These are phyloP conservation scores for Metschnikowia lachancei DNA, from an alignment of 805 yeast species.

Conservation along the genomic window DNA sequence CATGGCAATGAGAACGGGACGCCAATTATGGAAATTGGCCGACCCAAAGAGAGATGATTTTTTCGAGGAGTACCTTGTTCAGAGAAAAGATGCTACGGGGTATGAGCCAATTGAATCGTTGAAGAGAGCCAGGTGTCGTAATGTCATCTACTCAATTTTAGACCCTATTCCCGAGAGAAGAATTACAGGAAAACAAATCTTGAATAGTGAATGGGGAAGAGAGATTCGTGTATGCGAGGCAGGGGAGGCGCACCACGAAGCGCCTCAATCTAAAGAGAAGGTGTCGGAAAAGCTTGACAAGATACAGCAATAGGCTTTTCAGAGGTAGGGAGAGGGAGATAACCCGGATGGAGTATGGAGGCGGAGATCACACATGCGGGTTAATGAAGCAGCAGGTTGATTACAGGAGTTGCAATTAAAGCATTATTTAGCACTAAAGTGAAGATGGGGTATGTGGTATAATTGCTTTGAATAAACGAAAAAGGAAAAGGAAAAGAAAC, in stretches of 20 bases:
- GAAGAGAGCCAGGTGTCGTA: slow-evolving; percentile 84
- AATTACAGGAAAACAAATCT: slow-evolving; percentile 81
- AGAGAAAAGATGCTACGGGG: slow-evolving; percentile 79
- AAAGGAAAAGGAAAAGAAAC: not conserved
- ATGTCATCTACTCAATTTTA: slow-evolving; percentile 87
- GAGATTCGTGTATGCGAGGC: slow-evolving; percentile 79
- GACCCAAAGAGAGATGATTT: slow-evolving; percentile 73
- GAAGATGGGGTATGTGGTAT: too few species aligned
- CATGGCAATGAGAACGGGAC: slow-evolving; percentile 92
- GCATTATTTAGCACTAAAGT: too few species aligned
- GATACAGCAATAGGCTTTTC: not conserved
- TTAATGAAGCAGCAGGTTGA: not conserved
- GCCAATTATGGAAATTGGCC: slow-evolving; percentile 89
- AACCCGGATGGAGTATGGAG: not conserved
- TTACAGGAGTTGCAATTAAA: too few species aligned
- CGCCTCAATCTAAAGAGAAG: not conserved
- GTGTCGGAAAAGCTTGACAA: slow-evolving; percentile 3
- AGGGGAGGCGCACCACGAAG: slow-evolving; percentile 39
- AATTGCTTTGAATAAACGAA: not conserved
- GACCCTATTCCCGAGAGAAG: slow-evolving; percentile 90
- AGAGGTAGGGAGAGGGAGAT: not conserved
- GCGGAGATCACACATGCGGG: not conserved
- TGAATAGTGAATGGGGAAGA: slow-evolving; percentile 95
- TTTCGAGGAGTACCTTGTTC: slow-evolving; percentile 67
- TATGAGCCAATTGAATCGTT: slow-evolving; percentile 87